Base-by-base conservation (phyloP, 2,329 filamentous ascomycete genomes). In the Penicillium sp. region DNA sequence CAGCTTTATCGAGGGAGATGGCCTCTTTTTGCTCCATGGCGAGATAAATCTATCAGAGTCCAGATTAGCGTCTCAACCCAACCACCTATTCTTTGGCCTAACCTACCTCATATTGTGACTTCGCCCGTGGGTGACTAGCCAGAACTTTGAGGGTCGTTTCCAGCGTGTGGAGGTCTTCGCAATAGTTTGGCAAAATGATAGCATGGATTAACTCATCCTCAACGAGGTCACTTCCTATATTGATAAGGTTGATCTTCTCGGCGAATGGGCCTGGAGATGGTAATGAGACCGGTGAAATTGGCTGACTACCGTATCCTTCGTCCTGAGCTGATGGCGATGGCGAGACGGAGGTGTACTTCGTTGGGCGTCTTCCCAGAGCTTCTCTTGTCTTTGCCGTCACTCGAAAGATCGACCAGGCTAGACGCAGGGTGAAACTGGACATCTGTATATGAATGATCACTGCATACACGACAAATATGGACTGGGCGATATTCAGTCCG, bases 121-220 rank as follows among this genome's bases (percentile, higher is more conserved):
- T 78, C 26, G 88, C 88, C 63, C 85, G 82, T 0, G 85, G 81
- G 67, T 91, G 88, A 29, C 83, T 87, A 5, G 87, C 87, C 58
- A 91, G 74, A 23, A 91, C 88, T 42, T 87, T 84, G 21, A 91
- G 74, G 0, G 88, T 91, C 68, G 89, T 87, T 61, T 84, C 81
- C 47, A 91, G 77, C 0, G 85, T 89, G 57, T 88, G 85, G 55
- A 86, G 76, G 55, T 90, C 87, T 71, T 91, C 88, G 72, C 89
- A 89, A 76, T 91, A 91, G 67, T 90, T 90, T 19, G 88, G 88
- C 44, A 91, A 80, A 61, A 91, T 79, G 60, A 91, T 88, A 14
- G 84, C 86, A 69, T 90, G 86, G 29, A 89, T 75, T 54, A 88
- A 73, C 50, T 72, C 68, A 25, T 76, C 76, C 42, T 80, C 75